These are phyloP conservation scores for Whalleya microplaca DNA, from an alignment of 2,329 filamentous ascomycete species.

Conservation along the genomic window DNA sequence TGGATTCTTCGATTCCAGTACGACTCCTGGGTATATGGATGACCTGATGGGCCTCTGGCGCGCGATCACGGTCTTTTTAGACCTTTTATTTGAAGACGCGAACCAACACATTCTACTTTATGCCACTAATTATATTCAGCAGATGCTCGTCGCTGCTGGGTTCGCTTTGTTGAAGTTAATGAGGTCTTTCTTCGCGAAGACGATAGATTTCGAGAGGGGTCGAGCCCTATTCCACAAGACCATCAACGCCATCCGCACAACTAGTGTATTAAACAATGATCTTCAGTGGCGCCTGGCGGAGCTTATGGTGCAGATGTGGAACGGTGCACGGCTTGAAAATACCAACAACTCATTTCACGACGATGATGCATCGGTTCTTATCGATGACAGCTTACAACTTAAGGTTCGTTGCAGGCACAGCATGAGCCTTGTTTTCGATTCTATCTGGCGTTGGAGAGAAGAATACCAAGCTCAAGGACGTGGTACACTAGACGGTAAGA, in stretches of 20 bases:
- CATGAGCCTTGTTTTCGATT: slow-evolving; percentile 84
- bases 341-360: slow-evolving; percentile 51
- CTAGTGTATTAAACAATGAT: slow-evolving; percentile 78
- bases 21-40: slow-evolving; percentile 71
- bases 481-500: slow-evolving; percentile 71
- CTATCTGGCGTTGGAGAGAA: slow-evolving; percentile 83
- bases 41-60: slow-evolving; percentile 78
- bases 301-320: slow-evolving; percentile 88
- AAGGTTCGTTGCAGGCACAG: slow-evolving; percentile 84
- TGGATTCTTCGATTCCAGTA: slow-evolving; percentile 80
- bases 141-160: slow-evolving; percentile 82
- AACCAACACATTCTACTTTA: slow-evolving; percentile 65
- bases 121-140: slow-evolving; percentile 76
- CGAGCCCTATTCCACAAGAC: slow-evolving; percentile 72
- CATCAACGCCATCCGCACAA: slow-evolving; percentile 70
- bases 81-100: slow-evolving; percentile 62
- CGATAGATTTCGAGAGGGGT: slow-evolving; percentile 71
- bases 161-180: slow-evolving; percentile 80
- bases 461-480: slow-evolving; percentile 74
- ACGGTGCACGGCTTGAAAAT: slow-evolving; percentile 62
- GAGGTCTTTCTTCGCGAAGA: slow-evolving; percentile 73
- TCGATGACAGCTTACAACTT: slow-evolving; percentile 75
- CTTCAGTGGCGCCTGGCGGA: slow-evolving; percentile 79
- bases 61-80: slow-evolving; percentile 70
- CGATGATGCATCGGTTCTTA: slow-evolving; percentile 53